Conservation (phyloP, 2,329 filamentous ascomycete species). For the Mycosphaerella arachidis region DNA sequence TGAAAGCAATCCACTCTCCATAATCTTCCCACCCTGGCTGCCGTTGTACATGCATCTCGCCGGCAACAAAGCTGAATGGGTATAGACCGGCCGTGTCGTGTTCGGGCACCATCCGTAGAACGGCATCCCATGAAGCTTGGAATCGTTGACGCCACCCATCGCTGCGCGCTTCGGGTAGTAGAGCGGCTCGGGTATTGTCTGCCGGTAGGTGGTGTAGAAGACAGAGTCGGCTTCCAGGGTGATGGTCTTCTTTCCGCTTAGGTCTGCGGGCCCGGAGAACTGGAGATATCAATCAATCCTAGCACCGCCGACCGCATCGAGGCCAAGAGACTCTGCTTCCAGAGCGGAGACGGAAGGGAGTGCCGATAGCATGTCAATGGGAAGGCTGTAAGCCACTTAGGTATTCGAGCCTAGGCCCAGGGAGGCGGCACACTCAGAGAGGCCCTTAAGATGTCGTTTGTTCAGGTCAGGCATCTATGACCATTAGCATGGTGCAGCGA, state of each 20-base stretch:
- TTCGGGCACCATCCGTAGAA: constrained; percentile 41
- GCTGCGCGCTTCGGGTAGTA: constrained; percentile 38
- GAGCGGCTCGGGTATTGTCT: constrained; percentile 30
- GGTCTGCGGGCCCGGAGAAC: constrained; percentile 32
- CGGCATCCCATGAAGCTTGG: constrained; percentile 43
- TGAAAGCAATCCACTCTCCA: constrained; percentile 35
- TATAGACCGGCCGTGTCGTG: constrained; percentile 49
- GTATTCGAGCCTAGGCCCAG: constrained; percentile 22
- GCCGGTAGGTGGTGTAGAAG: constrained; percentile 21
- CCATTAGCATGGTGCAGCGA: constrained; percentile 24
- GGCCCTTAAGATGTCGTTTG: constrained; percentile 26
- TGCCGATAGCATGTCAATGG: constrained; percentile 32
- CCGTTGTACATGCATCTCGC: constrained; percentile 37
- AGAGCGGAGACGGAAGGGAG: constrained; percentile 31
- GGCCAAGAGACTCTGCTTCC: constrained; percentile 34
- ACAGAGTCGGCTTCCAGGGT: constrained; percentile 33
- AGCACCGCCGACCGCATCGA: constrained; percentile 15
- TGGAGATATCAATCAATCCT: constrained; percentile 32
- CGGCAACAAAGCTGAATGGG: constrained; percentile 42
- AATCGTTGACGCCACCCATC: constrained; percentile 41
- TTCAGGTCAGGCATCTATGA: constrained; percentile 28
- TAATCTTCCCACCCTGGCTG: constrained; percentile 43
- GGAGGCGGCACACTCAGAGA: constrained; percentile 24
- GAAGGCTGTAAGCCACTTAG: constrained; percentile 34
- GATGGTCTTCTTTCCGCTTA: constrained; percentile 28